Evolutionary conservation across 257 asterid genomes (phyloP), one percentile per base, ranked within the genome.

Genomic region (Solanum rostratum): DNA sequence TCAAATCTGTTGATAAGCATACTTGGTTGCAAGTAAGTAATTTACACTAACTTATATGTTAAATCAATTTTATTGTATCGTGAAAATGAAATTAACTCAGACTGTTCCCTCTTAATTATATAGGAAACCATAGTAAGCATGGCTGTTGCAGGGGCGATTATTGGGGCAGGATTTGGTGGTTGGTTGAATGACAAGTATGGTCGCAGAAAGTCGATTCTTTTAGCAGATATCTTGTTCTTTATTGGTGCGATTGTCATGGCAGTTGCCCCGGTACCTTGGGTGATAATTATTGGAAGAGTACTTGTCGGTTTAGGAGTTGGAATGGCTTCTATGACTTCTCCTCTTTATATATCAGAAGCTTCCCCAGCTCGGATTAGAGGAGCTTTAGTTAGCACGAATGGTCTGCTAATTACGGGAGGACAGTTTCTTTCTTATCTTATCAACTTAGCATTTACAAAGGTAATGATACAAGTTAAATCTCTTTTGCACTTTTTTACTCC

Each of bases 281-380:
- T 95, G 91, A 91, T 93, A 52, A 92, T 95, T 74, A 1, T 92
- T 1, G 98, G 98, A 53, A 88, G 98, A 82, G 24, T 95, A 39
- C 90, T 95, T 15, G 97, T 93, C 2, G 97, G 98, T 52, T 82
- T 95, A 7, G 98, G 98, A 74, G 98, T 95, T 16, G 98, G 98
- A 80, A 95, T 93, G 98, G 98, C 97, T 1, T 95, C 98, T 79
- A 94, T 94, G 97, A 93, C 94, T 2, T 81, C 97, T 2, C 98
- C 97, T 7, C 93, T 94, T 7, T 94, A 94, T 52, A 95, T 95
- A 4, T 95, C 98, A 1, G 98, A 93, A 86, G 94, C 95, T 1
- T 95, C 98, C 46, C 98, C 98, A 3, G 97, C 98, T 71, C 87
- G 95, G 87, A 91, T 95, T 83, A 85, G 97, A 68, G 98, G 97